Conservation (phyloP, 345 rosid genomes). For the Turritis glabra region DNA sequence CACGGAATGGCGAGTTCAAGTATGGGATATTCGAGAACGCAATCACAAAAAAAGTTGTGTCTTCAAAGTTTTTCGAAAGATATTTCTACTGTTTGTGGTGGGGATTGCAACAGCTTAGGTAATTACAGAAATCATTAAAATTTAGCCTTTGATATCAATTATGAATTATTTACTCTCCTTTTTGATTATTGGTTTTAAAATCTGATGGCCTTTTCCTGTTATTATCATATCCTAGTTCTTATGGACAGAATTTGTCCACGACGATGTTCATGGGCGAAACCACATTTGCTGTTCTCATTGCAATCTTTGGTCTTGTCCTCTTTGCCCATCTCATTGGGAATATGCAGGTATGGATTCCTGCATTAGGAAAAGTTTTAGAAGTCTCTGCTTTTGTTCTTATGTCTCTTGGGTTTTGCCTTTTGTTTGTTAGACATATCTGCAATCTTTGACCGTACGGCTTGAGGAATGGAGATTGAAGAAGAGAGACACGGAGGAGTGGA, state of each 20-base stretch:
- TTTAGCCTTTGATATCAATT: background rate
- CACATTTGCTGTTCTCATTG: slow-evolving; percentile 76
- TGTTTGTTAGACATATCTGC: slow-evolving; percentile 72
- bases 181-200: background rate
- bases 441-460: slow-evolving; percentile 79
- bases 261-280: slow-evolving; percentile 88
- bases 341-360: slow-evolving; percentile 72
- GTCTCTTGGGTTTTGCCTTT: slow-evolving; percentile 13
- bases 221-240: slow-evolving; percentile 58
- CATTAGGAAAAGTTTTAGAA: background rate
- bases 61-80: slow-evolving; percentile 61
- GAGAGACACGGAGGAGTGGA: slow-evolving; percentile 97
- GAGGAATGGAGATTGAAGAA: slow-evolving; percentile 95
- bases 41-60: slow-evolving; percentile 50
- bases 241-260: slow-evolving; percentile 88
- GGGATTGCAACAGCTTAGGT: slow-evolving; percentile 93
- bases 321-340: slow-evolving; percentile 95
- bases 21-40: slow-evolving; percentile 72
- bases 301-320: slow-evolving; percentile 81
- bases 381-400: background rate
- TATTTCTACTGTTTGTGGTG: slow-evolving; percentile 87
- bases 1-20: slow-evolving; percentile 41
- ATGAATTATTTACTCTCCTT: background rate
- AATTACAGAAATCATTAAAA: slow-evolving; percentile 9
- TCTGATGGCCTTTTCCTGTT: slow-evolving; percentile 26